Percentiles rank a stretch among this genome's conserved stretches.
These are phyloP conservation scores for Sugiyamaella lignohabitans DNA, from an alignment of 805 yeast genomes.

Conservation along the genomic window DNA sequence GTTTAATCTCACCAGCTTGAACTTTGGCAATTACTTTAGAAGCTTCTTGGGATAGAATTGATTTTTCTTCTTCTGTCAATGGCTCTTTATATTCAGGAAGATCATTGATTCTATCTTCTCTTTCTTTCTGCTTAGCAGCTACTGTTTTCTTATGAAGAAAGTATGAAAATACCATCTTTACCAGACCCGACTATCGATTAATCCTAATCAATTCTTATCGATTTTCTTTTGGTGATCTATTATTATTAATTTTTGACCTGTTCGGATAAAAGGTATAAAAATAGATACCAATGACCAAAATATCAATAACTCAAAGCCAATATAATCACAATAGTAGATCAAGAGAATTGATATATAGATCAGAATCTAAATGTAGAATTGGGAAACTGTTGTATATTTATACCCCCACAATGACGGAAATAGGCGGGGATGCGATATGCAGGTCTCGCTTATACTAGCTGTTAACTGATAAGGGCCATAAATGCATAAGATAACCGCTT, in stretches of 20 bases:
- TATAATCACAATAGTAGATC: no score
- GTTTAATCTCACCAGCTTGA: constrained; percentile 31
- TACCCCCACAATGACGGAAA: no score
- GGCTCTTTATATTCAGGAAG: constrained; percentile 37
- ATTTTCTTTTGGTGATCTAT: no score
- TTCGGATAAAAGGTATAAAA: no score
- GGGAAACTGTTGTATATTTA: no score
- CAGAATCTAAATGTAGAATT: no score
- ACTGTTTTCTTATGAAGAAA: constrained; percentile 17
- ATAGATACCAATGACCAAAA: no score
- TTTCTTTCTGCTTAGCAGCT: constrained; percentile 30
- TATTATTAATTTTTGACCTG: no score
- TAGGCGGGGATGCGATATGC: not conserved
- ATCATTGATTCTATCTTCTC: constrained; percentile 30
- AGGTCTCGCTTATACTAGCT: not conserved
- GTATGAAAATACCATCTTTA: constrained; percentile 2
- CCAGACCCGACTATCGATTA: no score
- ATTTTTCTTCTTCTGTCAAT: constrained; percentile 30
- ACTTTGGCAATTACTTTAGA: constrained; percentile 27
- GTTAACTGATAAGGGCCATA: not conserved
- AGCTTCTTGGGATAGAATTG: constrained; percentile 38
- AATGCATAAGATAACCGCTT: not conserved
- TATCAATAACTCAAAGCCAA: no score
- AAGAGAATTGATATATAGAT: no score
- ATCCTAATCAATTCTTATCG: no score